Base-by-base conservation (phyloP, 257 asterid species). In the Nicotiana tabacum region DNA sequence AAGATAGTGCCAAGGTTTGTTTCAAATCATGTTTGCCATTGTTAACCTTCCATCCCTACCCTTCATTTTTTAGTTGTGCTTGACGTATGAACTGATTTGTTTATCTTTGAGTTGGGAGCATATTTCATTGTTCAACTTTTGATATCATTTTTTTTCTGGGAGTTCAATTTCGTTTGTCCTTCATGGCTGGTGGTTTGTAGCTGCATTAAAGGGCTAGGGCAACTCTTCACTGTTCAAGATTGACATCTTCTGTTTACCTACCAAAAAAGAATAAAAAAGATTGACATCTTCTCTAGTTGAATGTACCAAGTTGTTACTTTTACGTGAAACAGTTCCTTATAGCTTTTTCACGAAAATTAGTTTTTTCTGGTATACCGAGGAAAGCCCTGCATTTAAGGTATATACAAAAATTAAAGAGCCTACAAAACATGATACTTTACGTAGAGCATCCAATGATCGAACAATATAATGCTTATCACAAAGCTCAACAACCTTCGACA, bases 1-100 rank as follows among this genome's bases (percentile, higher is more conserved):
- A 96, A 88, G 99, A 96, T 82, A 88, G 88, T 92, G 93, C 90
- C 89, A 91, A 91, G 98, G 99, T 96, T 91, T 62, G 87, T 82
- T 64, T 69, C 65, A 43, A 4, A 24, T 65, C 21, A 46, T 46
- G 78, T 46, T 46, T 72, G 78, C 21, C 27, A 69, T 21, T 57
- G 82, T 77, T 77, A 86, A 87, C 78, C 83, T 83, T 81, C 79
- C 66, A 78, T 87, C 37, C 67, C 3, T 62, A 21, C 78, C 43
- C 60, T 72, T 70, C 48, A 46, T 21, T 56, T 6, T 43, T 12
- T 21, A 27, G 60, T 70, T 43, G 37, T 46, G 60, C 56, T 46
- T 46, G 37, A 46, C 43, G 78, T 11, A 46, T 46, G 35, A 72
- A 46, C 21, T 46, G 60, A 0, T 43, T 21, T 5, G 12, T 6